Evolutionary conservation across 805 yeast species (phyloP).

Genomic region (Vanderwaltozyma verrucispora): DNA sequence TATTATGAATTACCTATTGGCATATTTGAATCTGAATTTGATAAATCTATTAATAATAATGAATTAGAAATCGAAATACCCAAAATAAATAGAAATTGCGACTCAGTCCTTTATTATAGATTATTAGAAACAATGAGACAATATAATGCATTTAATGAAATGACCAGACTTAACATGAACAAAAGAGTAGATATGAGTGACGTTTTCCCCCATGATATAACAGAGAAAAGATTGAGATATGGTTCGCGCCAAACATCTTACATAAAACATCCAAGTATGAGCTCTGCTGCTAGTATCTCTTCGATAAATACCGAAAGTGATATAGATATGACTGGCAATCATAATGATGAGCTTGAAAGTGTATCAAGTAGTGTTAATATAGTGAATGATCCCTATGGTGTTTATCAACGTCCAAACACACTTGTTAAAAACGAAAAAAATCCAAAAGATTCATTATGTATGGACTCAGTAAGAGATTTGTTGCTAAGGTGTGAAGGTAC

Average conservation of each 20-base stretch:
- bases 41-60: slow-evolving; percentile 6
- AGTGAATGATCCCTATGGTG: neutral
- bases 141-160: slow-evolving; percentile 12
- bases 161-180: slow-evolving; percentile 1
- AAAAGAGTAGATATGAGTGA: neutral
- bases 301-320: slow-evolving; percentile 18
- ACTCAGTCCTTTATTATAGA: slow-evolving; percentile 8
- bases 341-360: slow-evolving; percentile 18
- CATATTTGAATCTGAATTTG: slow-evolving; percentile 15
- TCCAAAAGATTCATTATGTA: neutral
- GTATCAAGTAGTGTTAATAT: slow-evolving; percentile 20
- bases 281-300: slow-evolving; percentile 11
- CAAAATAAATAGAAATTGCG: slow-evolving; percentile 4
- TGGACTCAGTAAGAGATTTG: neutral
- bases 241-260: neutral
- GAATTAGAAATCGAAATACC: slow-evolving; percentile 7
- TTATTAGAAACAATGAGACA: slow-evolving; percentile 20
- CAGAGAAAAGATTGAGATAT: neutral
- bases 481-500: neutral
- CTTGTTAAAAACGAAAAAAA: neutral
- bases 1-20: slow-evolving; percentile 16
- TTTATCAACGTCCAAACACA: neutral
- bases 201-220: too few relatives aligned
- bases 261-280: slow-evolving; percentile 2
- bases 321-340: slow-evolving; percentile 17